Conservation (phyloP, 2,329 filamentous ascomycete genomes). For the Coniochaeta prunicola region DNA sequence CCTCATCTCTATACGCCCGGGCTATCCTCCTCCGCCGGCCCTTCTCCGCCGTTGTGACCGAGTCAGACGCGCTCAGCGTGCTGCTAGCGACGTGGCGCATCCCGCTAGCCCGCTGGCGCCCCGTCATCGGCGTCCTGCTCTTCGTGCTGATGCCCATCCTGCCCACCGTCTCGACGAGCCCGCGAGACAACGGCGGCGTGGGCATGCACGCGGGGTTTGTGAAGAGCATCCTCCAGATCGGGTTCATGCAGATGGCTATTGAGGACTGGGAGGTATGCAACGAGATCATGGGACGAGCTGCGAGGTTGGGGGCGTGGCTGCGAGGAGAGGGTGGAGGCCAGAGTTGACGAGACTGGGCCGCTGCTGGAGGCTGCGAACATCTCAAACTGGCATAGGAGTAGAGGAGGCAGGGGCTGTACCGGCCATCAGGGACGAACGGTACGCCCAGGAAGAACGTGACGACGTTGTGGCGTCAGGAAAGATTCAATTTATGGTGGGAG, state of each 20-base stretch:
- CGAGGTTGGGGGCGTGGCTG: conserved; percentile 31
- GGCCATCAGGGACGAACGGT: too few species aligned
- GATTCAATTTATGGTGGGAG: too few species aligned
- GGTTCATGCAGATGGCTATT: conserved; percentile 30
- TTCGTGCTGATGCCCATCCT: conserved; percentile 34
- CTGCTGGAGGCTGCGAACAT: too few species aligned
- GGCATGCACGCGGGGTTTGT: conserved; percentile 28
- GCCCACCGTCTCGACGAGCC: conserved; percentile 26
- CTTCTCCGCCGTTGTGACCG: conserved; percentile 28
- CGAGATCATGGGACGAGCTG: conserved; percentile 20
- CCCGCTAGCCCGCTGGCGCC: conserved; percentile 5
- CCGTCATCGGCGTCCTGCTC: conserved; percentile 18
- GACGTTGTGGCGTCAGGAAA: too few species aligned
- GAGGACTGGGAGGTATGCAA: conserved; percentile 34
- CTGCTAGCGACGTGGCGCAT: conserved; percentile 15
- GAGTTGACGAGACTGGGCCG: background rate
- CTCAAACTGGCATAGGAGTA: too few species aligned
- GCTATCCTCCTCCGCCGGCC: conserved; percentile 31
- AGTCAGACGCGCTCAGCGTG: conserved; percentile 28
- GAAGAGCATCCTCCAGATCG: conserved; percentile 31
- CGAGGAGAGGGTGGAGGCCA: conserved; percentile 9
- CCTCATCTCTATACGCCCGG: conserved; percentile 31
- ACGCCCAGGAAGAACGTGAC: too few species aligned
- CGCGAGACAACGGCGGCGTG: background rate
- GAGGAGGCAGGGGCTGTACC: too few species aligned